These are phyloP conservation scores for Raffaelea arxii DNA, from an alignment of 2,329 filamentous ascomycete genomes.

Conservation along the genomic window DNA sequence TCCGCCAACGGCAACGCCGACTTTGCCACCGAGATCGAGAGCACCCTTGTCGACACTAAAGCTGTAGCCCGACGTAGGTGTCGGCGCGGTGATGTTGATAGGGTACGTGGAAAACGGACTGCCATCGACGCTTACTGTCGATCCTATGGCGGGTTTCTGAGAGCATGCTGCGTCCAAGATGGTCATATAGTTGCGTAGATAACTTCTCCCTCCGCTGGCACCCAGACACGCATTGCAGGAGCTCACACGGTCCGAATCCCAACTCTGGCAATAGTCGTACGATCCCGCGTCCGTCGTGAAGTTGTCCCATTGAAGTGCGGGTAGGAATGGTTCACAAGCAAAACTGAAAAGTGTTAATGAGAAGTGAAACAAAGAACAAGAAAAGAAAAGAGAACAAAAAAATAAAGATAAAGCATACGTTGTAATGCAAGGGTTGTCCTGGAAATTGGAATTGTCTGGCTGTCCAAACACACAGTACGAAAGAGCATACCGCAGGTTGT, in stretches of 20 bases:
- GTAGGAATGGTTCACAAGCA: constrained; percentile 39
- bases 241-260: constrained; percentile 28
- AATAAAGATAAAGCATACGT: constrained; percentile 25
- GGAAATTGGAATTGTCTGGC: constrained; percentile 30
- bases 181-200: constrained; percentile 44
- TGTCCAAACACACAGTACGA: constrained; percentile 46
- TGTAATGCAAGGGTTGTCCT: constrained; percentile 40
- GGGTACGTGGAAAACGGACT: constrained; percentile 37
- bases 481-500: constrained; percentile 47
- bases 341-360: constrained; percentile 25
- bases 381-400: background rate
- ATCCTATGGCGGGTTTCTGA: constrained; percentile 37
- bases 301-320: constrained; percentile 38
- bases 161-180: constrained; percentile 46
- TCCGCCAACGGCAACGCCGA: constrained; percentile 46
- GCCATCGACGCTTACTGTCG: constrained; percentile 40
- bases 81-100: constrained; percentile 41
- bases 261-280: constrained; percentile 45
- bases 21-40: constrained; percentile 43
- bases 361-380: background rate
- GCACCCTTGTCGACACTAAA: constrained; percentile 34
- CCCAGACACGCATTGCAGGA: constrained; percentile 42
- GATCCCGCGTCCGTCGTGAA: constrained; percentile 32
- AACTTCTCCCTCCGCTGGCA: constrained; percentile 22
- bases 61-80: constrained; percentile 26